Percentiles rank a stretch among this genome's conserved stretches.
Evolutionary conservation across 1,284 basidiomycete genomes (phyloP).

Genomic region (Rhodotorula sp.): DNA sequence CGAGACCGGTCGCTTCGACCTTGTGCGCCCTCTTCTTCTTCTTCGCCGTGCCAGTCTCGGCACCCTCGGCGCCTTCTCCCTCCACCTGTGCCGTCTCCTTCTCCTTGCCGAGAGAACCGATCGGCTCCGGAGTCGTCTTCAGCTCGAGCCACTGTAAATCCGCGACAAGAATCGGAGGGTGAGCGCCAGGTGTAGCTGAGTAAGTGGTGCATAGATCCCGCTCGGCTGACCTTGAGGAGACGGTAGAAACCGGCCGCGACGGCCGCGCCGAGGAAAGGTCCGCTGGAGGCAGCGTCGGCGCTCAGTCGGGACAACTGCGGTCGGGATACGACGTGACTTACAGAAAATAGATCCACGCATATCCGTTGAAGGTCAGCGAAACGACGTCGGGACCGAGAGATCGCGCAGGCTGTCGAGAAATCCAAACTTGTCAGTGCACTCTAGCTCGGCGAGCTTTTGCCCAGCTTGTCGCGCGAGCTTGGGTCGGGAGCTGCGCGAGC

Average conservation of each 20-base stretch:
- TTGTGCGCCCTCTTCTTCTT: not conserved
- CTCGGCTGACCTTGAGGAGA: slow-evolving; percentile 17
- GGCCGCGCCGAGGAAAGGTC: slow-evolving; percentile 60
- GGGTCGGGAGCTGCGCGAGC: too few relatives aligned
- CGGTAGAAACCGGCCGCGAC: slow-evolving; percentile 61
- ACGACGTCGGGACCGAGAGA: slow-evolving; percentile 71
- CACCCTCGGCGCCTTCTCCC: not conserved
- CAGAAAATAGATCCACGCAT: slow-evolving; percentile 49
- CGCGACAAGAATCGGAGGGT: not conserved
- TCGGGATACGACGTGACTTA: not conserved
- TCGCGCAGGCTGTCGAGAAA: slow-evolving; percentile 8
- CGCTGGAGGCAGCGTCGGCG: not conserved
- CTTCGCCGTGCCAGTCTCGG: not conserved
- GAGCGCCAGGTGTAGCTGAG: not conserved
- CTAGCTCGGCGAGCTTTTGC: too few relatives aligned
- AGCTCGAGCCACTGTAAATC: not conserved
- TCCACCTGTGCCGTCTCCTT: not conserved
- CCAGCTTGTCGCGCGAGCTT: too few relatives aligned
- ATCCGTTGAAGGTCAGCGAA: slow-evolving; percentile 56
- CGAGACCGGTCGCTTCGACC: not conserved
- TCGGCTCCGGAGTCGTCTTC: not conserved
- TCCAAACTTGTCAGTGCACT: too few relatives aligned
- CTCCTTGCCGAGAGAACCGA: not conserved
- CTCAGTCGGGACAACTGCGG: not conserved
- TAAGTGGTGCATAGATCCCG: not conserved